Base-by-base conservation (phyloP, 2,329 filamentous ascomycete genomes). In the Xenoacremonium recifei region DNA sequence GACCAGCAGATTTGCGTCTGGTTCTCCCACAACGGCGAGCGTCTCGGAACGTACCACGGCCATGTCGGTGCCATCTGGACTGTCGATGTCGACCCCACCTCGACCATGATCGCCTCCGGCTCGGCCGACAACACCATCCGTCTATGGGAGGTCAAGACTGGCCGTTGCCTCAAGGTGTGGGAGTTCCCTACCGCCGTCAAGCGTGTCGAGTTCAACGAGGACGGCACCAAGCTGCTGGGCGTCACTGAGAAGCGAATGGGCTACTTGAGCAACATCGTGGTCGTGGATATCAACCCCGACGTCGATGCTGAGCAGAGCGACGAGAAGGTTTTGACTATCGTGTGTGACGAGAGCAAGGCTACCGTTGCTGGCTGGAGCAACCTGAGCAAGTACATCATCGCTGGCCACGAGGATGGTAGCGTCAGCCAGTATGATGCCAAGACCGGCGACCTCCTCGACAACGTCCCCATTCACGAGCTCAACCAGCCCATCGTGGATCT, bases 181-280 rank as follows among this genome's bases (percentile, higher is more conserved):
- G 91, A 99, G 57, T 96, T 96, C 73, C 84, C 87, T 47, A 97
- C 93, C 33, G 90, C 91, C 53, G 89, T 99, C 69, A 97, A 99
- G 83, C 84, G 93, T 60, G 91, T 96, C 67, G 92, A 96, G 73
- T 99, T 99, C 77, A 91, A 84, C 65, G 87, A 95, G 62, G 93
- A 99, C 70, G 93, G 92, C 61, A 86, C 81, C 62, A 82, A 88
- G 72, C 77, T 99, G 59, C 76, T 99, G 53, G 92, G 89, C 51
- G 91, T 99, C 51, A 99, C 93, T 40, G 93, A 99, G 77, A 96
- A 96, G 86, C 89, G 93, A 62, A 96, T 95, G 82, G 93, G 93
- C 56, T 92, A 89, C 72, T 78, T 97, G 54, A 89, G 89, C 64
- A 95, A 91, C 57, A 96, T 99, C 61, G 85, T 92, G 49, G 90